Percentiles rank a stretch among this genome's conserved stretches.
phyloP scores from a whole-genome alignment of 1,284 basidiomycete species.

The Boletus austroedulis region DNA sequence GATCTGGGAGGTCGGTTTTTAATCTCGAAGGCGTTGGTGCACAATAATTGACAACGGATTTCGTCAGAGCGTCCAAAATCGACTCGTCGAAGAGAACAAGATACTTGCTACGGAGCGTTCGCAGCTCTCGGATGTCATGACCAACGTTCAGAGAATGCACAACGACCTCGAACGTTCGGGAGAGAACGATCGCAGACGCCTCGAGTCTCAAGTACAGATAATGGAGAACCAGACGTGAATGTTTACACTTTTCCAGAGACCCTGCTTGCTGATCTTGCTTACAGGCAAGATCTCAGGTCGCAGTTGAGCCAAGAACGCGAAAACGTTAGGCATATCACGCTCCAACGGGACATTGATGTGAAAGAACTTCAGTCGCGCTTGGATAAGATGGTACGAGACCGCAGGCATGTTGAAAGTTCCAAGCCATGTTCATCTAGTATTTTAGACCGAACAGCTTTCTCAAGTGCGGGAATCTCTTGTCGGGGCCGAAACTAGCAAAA shows the following conservation, averaged over 20 bases:
- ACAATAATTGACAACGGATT: conserved; percentile 2
- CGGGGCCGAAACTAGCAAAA: conserved; percentile 76
- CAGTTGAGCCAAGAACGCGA: conserved; percentile 83
- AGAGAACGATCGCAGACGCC: conserved; percentile 72
- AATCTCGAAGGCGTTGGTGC: too few relatives aligned
- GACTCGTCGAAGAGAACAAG: conserved; percentile 84
- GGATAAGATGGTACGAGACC: conserved; percentile 66
- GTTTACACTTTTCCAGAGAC: neutral
- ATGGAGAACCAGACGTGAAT: conserved; percentile 76
- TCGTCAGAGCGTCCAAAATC: conserved; percentile 64
- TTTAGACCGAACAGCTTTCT: conserved; percentile 61
- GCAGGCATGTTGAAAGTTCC: neutral
- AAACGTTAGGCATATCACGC: conserved; percentile 61
- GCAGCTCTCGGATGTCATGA: conserved; percentile 81
- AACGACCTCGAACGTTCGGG: conserved; percentile 81
- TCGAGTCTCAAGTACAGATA: conserved; percentile 79
- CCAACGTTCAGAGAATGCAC: conserved; percentile 87
- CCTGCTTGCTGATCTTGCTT: neutral
- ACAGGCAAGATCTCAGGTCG: conserved; percentile 70
- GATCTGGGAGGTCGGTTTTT: conserved; percentile 77
- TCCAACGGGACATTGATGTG: conserved; percentile 80
- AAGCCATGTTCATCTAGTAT: conserved; percentile 9
- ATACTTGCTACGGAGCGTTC: conserved; percentile 77
- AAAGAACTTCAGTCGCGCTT: conserved; percentile 74
- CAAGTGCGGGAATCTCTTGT: conserved; percentile 72